A percentile compares a stretch with the other conserved stretches of the same genome.
phyloP scores from a whole-genome alignment of 108 stramenopile species.

The Discostella stelligeroides region DNA sequence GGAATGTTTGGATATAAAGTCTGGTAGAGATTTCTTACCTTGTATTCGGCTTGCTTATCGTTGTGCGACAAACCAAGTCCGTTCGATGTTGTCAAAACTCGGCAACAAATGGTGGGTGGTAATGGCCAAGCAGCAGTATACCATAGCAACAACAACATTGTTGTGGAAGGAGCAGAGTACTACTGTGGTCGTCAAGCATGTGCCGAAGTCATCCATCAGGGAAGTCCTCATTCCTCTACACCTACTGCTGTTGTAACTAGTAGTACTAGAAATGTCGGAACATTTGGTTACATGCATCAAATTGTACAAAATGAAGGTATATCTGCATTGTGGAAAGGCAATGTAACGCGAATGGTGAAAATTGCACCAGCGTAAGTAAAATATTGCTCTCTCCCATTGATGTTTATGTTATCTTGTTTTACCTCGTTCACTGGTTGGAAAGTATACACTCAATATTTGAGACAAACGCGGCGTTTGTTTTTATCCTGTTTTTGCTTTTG shows the following conservation, averaged over 20 bases:
- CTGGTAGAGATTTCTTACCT: too few relatives aligned
- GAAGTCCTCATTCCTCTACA: too few relatives aligned
- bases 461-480: too few relatives aligned
- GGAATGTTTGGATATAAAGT: too few relatives aligned
- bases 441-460: too few relatives aligned
- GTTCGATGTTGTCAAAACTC: constrained; percentile 95
- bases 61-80: constrained; percentile 26
- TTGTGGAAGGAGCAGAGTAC: background rate
- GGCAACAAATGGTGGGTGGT: constrained; percentile 66
- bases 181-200: too few relatives aligned
- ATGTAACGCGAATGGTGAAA: constrained; percentile 80
- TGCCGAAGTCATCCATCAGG: too few relatives aligned
- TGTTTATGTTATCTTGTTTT: background rate
- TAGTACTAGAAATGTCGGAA: constrained; percentile 13
- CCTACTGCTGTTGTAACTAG: too few relatives aligned
- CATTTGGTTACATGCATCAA: constrained; percentile 42
- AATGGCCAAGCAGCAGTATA: too few relatives aligned
- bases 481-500: background rate
- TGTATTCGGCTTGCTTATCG: background rate
- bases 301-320: constrained; percentile 63
- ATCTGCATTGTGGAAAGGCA: constrained; percentile 81
- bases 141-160: too few relatives aligned
- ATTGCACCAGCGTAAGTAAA: constrained; percentile 83
- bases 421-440: too few relatives aligned
- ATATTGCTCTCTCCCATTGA: background rate